Conservation (phyloP, 805 yeast species). For the Spathaspora sp. region DNA sequence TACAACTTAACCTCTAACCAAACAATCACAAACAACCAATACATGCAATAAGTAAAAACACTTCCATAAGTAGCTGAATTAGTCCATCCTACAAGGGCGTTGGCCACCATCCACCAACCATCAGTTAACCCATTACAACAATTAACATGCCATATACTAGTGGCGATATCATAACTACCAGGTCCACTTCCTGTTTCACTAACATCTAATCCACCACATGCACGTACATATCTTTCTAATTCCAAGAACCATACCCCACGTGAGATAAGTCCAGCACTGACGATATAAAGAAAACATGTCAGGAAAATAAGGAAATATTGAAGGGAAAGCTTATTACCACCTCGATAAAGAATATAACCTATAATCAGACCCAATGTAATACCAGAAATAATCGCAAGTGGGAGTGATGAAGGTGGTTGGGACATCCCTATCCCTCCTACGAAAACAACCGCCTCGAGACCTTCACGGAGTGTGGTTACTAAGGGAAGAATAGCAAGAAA, state of each 20-base stretch:
- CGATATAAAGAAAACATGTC: conserved; percentile 76
- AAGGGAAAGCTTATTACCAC: conserved; percentile 76
- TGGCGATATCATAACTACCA: conserved; percentile 79
- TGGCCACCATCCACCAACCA: conserved; percentile 87
- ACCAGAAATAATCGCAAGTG: conserved; percentile 59
- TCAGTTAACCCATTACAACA: conserved; percentile 93
- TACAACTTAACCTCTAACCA: conserved; percentile 37
- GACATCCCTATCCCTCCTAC: conserved; percentile 79
- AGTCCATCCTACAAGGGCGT: conserved; percentile 91
- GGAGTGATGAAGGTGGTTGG: conserved; percentile 56
- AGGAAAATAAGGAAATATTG: conserved; percentile 71
- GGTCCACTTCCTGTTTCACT: conserved; percentile 91
- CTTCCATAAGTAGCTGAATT: conserved; percentile 91
- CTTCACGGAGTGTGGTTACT: conserved; percentile 83
- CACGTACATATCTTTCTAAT: conserved; percentile 66
- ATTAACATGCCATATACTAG: conserved; percentile 90
- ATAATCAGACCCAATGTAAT: conserved; percentile 54
- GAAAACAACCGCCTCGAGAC: conserved; percentile 87
- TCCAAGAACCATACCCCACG: conserved; percentile 91
- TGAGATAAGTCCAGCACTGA: conserved; percentile 83
- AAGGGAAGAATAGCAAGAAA: conserved; percentile 77
- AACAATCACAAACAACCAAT: conserved; percentile 58
- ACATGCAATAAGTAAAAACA: conserved; percentile 64
- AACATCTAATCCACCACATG: conserved; percentile 79
- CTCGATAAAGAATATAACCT: conserved; percentile 66